A percentile compares a stretch with the other conserved stretches of the same genome.
Conservation (phyloP, 176 grass and related monocot species). For the Rhynchospora breviuscula region DNA sequence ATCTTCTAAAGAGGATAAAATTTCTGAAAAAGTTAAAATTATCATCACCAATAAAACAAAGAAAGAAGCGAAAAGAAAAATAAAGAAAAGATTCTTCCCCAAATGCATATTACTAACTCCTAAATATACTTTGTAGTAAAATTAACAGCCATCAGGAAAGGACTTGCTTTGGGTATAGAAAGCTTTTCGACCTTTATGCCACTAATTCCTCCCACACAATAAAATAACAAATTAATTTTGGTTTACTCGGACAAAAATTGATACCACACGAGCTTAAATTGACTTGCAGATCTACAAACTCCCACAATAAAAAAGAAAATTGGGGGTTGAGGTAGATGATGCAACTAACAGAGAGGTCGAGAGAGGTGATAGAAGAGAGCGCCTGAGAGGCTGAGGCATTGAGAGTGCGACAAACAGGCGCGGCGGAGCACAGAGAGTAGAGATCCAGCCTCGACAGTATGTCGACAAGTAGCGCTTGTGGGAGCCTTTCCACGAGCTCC, state of each 20-base stretch:
- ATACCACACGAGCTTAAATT: background rate
- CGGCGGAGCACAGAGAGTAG: constrained; percentile 65
- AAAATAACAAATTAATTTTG: background rate
- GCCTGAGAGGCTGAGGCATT: constrained; percentile 32
- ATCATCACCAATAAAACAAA: background rate
- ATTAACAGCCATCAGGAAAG: background rate
- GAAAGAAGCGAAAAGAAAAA: background rate
- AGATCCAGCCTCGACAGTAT: constrained; percentile 57
- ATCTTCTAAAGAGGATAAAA: background rate
- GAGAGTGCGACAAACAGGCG: constrained; percentile 66
- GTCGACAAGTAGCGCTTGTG: constrained; percentile 63
- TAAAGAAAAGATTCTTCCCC: background rate
- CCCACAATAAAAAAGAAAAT: background rate
- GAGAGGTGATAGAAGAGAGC: constrained; percentile 24
- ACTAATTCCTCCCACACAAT: background rate
- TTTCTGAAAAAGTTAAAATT: background rate
- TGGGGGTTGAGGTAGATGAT: too few species aligned
- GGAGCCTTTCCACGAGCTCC: constrained; percentile 46
- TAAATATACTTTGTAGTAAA: background rate
- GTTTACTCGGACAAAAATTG: background rate
- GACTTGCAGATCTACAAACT: background rate
- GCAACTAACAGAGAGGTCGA: constrained; percentile 43
- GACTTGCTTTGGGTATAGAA: background rate
- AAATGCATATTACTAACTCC: background rate
- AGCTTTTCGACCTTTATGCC: background rate